Evolutionary conservation across 2,329 filamentous ascomycete genomes (phyloP), one percentile per base, ranked within the genome.

Genomic region (Aspergillus viridinutans): DNA sequence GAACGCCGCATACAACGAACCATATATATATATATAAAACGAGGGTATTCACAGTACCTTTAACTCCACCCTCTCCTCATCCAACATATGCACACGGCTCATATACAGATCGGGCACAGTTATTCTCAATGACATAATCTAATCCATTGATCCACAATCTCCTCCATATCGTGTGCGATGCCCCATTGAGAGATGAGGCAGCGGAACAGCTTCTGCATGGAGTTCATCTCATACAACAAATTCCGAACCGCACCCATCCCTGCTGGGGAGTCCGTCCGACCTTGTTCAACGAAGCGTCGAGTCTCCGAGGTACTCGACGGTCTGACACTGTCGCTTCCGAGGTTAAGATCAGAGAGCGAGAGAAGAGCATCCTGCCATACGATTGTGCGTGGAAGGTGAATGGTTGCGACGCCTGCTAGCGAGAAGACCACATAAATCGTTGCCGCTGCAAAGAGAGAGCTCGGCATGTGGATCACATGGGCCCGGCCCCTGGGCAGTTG

Each of bases 201-300:
- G 32, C 75, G 68, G 53, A 79, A 78, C 9, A 79, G 62, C 63
- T 78, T 78, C 57, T 78, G 76, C 67, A 79, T 76, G 20, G 75
- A 76, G 58, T 78, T 78, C 59, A 79, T 64, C 58, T 79, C 77
- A 59, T 79, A 79, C n/a, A 78, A 60, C 42, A 79, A 60, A 65
- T 78, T 78, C 47, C 74, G 70, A 12, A 67, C 68, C 4, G 65
- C 64, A 1, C 62, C 68, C 38, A 58, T 58, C 8, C 63, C 65
- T 1, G 63, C 60, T 2, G 63, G 58, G 9, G 60, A 60, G 3
- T 65, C 58, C 1, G 65, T 60, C 9, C 59, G 56, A 1, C 68
- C 70, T 21, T 69, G 69, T 40, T 71, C 65, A 4, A 78, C 67
- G 53, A 76, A 78, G 2, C 69, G 61, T 25, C 67, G 65, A 9